These are phyloP conservation scores for Tubosaeta sp. DNA, from an alignment of 768 basidiomycete genomes.

Conservation along the genomic window DNA sequence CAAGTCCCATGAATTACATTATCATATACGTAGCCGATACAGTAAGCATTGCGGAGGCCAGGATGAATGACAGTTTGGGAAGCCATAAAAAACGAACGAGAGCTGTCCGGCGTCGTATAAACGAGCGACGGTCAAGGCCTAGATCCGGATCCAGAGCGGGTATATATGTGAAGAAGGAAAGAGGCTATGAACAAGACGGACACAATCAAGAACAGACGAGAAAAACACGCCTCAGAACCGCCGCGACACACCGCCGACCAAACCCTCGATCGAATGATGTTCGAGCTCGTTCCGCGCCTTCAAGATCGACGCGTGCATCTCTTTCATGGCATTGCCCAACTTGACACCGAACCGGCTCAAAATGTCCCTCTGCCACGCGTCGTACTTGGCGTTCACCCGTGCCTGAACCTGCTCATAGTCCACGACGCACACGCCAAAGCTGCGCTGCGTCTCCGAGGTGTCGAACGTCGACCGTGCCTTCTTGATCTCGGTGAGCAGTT, in stretches of 20 bases:
- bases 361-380: conserved; percentile 96
- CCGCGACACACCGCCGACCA: conserved; percentile 54
- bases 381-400: conserved; percentile 97
- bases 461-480: conserved; percentile 96
- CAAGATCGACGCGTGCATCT: conserved; percentile 89
- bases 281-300: conserved; percentile 96
- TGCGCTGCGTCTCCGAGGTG: conserved; percentile 88
- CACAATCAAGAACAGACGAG: not conserved
- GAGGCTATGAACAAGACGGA: not conserved
- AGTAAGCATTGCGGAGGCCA: conserved; percentile 11
- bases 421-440: conserved; percentile 90
- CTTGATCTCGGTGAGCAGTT: conserved; percentile 94
- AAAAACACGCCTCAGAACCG: conserved; percentile 39
- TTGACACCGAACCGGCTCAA: conserved; percentile 89
- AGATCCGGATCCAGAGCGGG: conserved; percentile 17
- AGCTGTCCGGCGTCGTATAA: not conserved
- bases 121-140: conserved; percentile 1
- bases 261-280: conserved; percentile 91
- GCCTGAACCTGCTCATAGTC: conserved; percentile 98
- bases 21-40: conserved; percentile 27
- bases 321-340: conserved; percentile 94
- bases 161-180: conserved; percentile 1
- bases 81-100: conserved; percentile 3
- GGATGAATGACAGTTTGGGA: not conserved
- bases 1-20: conserved; percentile 21